phyloP scores from a whole-genome alignment of 306 rosid species.

The Vigna angularis region DNA sequence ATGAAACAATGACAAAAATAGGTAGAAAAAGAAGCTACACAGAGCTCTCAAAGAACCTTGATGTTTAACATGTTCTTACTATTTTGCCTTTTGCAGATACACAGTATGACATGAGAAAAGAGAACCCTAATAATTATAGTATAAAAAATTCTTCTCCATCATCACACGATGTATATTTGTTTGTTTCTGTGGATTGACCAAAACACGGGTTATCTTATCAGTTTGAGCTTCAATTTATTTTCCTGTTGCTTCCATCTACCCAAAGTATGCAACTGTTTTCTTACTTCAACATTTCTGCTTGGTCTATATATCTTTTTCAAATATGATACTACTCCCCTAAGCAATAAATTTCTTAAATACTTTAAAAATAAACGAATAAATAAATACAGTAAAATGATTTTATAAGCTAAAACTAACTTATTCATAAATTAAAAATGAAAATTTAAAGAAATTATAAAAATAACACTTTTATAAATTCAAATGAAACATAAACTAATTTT shows the following conservation, averaged over 20 bases:
- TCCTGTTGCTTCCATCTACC: too few species aligned
- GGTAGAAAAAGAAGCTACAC: background rate
- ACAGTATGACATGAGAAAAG: background rate
- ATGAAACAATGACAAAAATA: background rate
- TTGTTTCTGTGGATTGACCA: background rate
- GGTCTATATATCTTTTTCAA: background rate
- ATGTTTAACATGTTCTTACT: background rate
- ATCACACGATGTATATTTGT: background rate
- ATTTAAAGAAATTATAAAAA: too few species aligned
- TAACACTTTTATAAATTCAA: too few species aligned
- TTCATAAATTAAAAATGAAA: too few species aligned
- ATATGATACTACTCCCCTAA: background rate
- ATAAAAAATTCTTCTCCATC: background rate
- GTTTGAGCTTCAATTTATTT: conserved; percentile 1
- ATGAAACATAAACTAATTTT: too few species aligned
- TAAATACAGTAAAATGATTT: too few species aligned
- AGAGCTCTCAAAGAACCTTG: too few species aligned
- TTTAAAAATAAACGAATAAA: too few species aligned
- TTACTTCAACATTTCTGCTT: too few species aligned
- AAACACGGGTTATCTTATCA: background rate
- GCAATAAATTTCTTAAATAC: too few species aligned
- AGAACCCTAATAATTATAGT: background rate
- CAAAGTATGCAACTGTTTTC: too few species aligned
- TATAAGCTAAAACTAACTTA: too few species aligned
- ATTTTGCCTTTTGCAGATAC: background rate